A percentile compares a stretch with the other conserved stretches of the same genome.
These are phyloP conservation scores for Phanerochaete sordida DNA, from an alignment of 768 basidiomycete genomes.

Conservation along the genomic window DNA sequence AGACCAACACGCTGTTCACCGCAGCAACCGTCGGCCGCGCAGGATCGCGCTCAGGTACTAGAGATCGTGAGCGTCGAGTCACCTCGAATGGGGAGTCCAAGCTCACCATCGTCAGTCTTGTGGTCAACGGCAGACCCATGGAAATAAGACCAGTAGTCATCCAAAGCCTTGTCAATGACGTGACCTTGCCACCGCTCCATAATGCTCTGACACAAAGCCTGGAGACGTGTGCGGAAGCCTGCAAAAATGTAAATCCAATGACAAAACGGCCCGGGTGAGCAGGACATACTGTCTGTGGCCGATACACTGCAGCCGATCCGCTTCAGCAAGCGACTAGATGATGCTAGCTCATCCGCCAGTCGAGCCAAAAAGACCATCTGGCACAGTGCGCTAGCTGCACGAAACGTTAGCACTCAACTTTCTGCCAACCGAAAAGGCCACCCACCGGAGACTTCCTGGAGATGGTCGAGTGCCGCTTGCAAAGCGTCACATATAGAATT, in stretches of 20 bases:
- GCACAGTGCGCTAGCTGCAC: not conserved
- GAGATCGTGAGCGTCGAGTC: not conserved
- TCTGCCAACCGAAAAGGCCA: no score
- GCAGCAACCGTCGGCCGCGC: conserved; percentile 48
- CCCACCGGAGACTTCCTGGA: conserved; percentile 25
- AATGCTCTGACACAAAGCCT: conserved; percentile 40
- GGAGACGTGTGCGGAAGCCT: conserved; percentile 50
- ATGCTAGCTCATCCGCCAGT: conserved; percentile 44
- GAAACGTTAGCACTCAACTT: no score
- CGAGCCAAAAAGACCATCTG: conserved; percentile 44
- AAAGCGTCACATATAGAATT: conserved; percentile 39
- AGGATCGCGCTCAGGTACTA: not conserved
- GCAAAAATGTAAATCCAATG: not conserved
- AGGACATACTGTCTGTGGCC: conserved; percentile 33
- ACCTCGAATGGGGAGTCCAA: not conserved
- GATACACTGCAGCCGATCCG: conserved; percentile 40
- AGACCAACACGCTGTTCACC: conserved; percentile 48
- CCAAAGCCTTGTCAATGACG: conserved; percentile 25
- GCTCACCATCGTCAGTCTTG: not conserved
- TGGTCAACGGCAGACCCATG: not conserved
- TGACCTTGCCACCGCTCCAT: conserved; percentile 52
- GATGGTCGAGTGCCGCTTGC: conserved; percentile 31
- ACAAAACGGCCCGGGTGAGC: not conserved
- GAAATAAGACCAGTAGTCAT: not conserved
- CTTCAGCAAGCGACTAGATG: conserved; percentile 39